Evolutionary conservation across 306 rosid genomes (phyloP).

Genomic region (Coriaria nepalensis): DNA sequence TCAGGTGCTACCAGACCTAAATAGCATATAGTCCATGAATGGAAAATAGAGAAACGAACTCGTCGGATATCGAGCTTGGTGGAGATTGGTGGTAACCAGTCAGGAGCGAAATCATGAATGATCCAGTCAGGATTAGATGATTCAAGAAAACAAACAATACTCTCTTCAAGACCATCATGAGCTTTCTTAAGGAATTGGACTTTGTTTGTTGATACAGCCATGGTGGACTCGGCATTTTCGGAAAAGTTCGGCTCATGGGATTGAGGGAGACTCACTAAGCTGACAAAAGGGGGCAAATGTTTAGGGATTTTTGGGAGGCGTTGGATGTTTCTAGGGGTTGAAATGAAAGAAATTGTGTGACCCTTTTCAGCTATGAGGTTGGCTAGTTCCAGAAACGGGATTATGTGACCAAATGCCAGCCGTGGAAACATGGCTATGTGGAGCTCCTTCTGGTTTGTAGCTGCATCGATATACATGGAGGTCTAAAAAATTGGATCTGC

Average conservation of each 20-base stretch:
- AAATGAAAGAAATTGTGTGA: constrained; percentile 28
- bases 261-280: constrained; percentile 26
- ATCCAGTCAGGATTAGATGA: constrained; percentile 16
- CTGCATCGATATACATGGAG: no score
- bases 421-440: constrained; percentile 55
- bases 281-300: constrained; percentile 15
- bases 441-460: constrained; percentile 8
- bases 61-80: not conserved
- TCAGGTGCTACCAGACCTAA: not conserved
- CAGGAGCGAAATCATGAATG: constrained; percentile 13
- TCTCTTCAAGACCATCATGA: constrained; percentile 13
- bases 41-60: constrained; percentile 7
- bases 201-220: constrained; percentile 2
- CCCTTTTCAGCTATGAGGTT: constrained; percentile 47
- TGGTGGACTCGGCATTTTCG: constrained; percentile 11
- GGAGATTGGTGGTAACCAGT: constrained; percentile 10
- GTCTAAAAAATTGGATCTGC: no score
- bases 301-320: constrained; percentile 37
- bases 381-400: constrained; percentile 32
- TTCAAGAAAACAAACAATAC: constrained; percentile 4
- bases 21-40: not conserved
- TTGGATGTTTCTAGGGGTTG: constrained; percentile 37
- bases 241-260: constrained; percentile 20
- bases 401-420: constrained; percentile 50
- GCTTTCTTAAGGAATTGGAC: constrained; percentile 14